Conservation (phyloP, 306 rosid species). For the Abrus precatorius region DNA sequence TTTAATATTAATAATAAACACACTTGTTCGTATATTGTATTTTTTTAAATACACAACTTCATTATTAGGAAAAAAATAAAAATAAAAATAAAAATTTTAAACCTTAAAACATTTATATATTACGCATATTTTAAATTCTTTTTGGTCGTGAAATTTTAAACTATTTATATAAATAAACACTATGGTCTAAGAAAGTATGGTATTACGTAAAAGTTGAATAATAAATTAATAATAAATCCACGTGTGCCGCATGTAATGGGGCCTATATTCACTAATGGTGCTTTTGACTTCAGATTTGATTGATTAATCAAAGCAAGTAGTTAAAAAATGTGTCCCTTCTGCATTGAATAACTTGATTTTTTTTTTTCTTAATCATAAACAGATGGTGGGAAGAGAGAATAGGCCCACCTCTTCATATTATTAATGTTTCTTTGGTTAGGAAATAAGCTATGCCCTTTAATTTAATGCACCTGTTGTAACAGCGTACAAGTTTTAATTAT, state of each 20-base stretch:
- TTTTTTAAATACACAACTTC: too few species aligned
- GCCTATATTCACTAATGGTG: neutral
- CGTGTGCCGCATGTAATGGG: slow-evolving; percentile 40
- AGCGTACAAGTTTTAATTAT: slow-evolving; percentile 14
- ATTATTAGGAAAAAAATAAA: too few species aligned
- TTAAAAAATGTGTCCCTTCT: slow-evolving; percentile 37
- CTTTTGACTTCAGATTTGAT: slow-evolving; percentile 14
- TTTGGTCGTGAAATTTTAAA: too few species aligned
- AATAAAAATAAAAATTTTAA: too few species aligned
- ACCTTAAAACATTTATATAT: too few species aligned
- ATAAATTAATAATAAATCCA: neutral
- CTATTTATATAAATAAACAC: neutral
- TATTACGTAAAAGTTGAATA: neutral
- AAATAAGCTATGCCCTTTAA: slow-evolving; percentile 23
- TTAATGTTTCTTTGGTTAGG: slow-evolving; percentile 9
- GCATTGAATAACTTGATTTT: neutral
- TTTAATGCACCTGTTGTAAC: neutral
- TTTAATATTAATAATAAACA: too few species aligned
- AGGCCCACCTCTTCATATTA: neutral
- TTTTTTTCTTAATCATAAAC: neutral
- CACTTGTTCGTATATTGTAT: too few species aligned
- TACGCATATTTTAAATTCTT: too few species aligned
- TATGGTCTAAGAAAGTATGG: neutral
- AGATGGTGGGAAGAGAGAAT: neutral
- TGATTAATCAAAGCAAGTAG: slow-evolving; percentile 8